Base-by-base conservation (phyloP, 345 rosid genomes). In the Syzygium aromaticum region DNA sequence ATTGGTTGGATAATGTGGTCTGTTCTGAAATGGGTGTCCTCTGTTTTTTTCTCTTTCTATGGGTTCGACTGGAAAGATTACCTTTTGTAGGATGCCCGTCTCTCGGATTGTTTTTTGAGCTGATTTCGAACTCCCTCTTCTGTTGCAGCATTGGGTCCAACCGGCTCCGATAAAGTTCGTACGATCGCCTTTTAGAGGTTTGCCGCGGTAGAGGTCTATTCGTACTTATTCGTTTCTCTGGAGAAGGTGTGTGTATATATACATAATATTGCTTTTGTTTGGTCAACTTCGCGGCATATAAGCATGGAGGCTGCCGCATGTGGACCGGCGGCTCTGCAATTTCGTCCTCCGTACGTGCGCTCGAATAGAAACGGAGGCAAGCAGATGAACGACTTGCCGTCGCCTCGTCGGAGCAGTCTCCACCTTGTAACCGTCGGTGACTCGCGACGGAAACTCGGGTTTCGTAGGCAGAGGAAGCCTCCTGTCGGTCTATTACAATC, bases 231-330 rank as follows among this genome's bases (percentile, higher is more conserved):
- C 46, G 23, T 73, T 73, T 40, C 80, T 73, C 49, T 10, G 25
- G 49, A 33, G 13, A 19, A 73, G 49, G 49, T 67, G 78, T 21
- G 19, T 19, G 46, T 19, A 4, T 43, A 4, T 43, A 43, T 43
- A 43, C 5, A 43, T 43, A 40, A 73, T 49, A 8, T 73, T 33
- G 8, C 8, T 67, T 33, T 1, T 6, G 11, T 9, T 33, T 33
- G 80, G 49, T 73, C 80, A 22, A 33, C 19, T 33, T 43, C 49
- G 10, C 80, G 25, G 80, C 49, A 33, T 54, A 38, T 19, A 51
- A 51, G 83, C 23, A 87, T 87, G 88, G 86, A 87, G 80, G 86
- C 86, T 14, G 84, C 30, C 28, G 78, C 86, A 19, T 61, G 59
- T 43, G 86, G 61, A 30, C 51, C 52, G 78, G 86, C 52, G 78